Percentiles rank a stretch among this genome's conserved stretches.
These are phyloP conservation scores for Fusarium sublunatum DNA, from an alignment of 2,329 filamentous ascomycete genomes.

Conservation along the genomic window DNA sequence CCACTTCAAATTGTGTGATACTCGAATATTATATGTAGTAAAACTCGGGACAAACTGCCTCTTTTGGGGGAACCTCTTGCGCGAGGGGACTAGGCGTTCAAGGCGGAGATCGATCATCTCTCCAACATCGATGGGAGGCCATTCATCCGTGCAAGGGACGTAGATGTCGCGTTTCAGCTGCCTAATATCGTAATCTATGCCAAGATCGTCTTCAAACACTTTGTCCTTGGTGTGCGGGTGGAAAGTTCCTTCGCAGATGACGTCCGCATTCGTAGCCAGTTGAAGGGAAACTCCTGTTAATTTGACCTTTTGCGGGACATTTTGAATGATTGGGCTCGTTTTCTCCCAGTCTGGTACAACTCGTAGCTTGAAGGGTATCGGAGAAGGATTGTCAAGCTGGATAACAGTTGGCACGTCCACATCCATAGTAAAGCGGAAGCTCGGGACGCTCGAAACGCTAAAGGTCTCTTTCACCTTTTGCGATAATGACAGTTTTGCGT, in stretches of 20 bases:
- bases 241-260: slow-evolving; percentile 17
- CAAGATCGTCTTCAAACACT: slow-evolving; percentile 7
- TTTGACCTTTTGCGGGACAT: slow-evolving; percentile 21
- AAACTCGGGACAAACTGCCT: slow-evolving; percentile 34
- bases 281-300: slow-evolving; percentile 22
- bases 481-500: slow-evolving; percentile 47
- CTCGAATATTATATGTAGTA: slow-evolving; percentile 44
- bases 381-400: slow-evolving; percentile 45
- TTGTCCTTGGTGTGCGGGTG: not conserved
- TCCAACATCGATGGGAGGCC: slow-evolving; percentile 15
- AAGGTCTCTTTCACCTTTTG: slow-evolving; percentile 51
- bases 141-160: slow-evolving; percentile 11
- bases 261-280: slow-evolving; percentile 11
- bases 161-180: rapidly evolving
- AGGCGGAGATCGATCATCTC: slow-evolving; percentile 14
- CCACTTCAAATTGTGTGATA: slow-evolving; percentile 42
- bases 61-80: not conserved
- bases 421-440: slow-evolving; percentile 44
- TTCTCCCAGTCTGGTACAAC: slow-evolving; percentile 20
- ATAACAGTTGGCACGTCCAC: slow-evolving; percentile 46
- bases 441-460: slow-evolving; percentile 49
- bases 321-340: slow-evolving; percentile 29
- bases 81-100: not conserved
- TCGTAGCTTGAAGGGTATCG: slow-evolving; percentile 39
- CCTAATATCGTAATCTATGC: not conserved